These are phyloP conservation scores for Scytalidium sp. DNA, from an alignment of 2,329 filamentous ascomycete genomes.

Conservation along the genomic window DNA sequence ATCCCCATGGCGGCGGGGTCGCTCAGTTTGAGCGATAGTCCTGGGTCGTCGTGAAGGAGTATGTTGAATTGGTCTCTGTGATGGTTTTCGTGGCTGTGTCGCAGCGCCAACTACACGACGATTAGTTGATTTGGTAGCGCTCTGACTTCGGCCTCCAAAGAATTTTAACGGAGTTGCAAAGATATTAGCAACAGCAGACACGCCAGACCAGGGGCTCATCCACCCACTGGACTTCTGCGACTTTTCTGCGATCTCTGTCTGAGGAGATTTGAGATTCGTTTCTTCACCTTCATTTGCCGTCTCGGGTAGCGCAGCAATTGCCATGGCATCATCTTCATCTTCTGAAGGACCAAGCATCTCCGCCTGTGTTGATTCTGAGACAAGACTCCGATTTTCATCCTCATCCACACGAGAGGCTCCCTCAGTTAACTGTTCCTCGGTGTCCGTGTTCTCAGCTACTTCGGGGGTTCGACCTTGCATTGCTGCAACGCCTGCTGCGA, in stretches of 20 bases:
- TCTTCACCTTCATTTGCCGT: not conserved
- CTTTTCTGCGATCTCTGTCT: not conserved
- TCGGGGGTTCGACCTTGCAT: not conserved
- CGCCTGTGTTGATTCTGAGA: not conserved
- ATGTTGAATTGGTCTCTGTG: not conserved
- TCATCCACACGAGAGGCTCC: not conserved
- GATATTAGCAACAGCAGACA: not conserved
- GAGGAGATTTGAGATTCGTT: not conserved
- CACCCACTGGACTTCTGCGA: not conserved
- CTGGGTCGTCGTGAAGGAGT: not conserved
- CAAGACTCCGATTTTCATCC: not conserved
- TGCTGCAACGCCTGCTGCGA: not conserved
- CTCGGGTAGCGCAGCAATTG: not conserved
- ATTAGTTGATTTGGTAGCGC: not conserved
- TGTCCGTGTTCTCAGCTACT: not conserved
- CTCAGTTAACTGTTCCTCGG: not conserved
- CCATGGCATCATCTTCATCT: not conserved
- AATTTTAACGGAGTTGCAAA: not conserved
- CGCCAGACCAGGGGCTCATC: not conserved
- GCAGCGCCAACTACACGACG: not conserved
- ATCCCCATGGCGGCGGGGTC: not conserved
- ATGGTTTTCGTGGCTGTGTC: not conserved
- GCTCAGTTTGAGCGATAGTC: not conserved
- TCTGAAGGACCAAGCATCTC: not conserved
- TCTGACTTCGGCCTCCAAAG: not conserved